These are phyloP conservation scores for Stephanodiscus triporus DNA, from an alignment of 108 stramenopile genomes.

Conservation along the genomic window DNA sequence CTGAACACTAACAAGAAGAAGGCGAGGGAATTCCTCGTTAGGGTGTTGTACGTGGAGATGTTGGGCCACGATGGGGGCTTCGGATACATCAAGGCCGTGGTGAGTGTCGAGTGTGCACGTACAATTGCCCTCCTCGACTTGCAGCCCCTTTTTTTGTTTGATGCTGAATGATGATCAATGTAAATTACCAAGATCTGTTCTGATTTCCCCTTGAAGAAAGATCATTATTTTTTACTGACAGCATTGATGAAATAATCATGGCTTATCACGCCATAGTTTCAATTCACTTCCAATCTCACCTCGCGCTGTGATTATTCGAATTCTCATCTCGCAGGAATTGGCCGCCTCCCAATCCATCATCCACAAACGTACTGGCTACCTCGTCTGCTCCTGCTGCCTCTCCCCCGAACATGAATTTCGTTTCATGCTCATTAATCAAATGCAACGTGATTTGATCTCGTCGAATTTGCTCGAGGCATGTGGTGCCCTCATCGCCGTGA, in stretches of 20 bases:
- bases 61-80: slow-evolving; percentile 98
- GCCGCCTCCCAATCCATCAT: slow-evolving; percentile 88
- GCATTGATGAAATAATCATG: background rate
- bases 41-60: slow-evolving; percentile 99
- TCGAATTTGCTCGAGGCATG: slow-evolving; percentile 91
- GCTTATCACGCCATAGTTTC: background rate
- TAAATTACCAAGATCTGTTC: slow-evolving; percentile 23
- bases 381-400: slow-evolving; percentile 91
- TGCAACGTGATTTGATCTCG: slow-evolving; percentile 95
- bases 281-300: background rate
- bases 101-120: slow-evolving; percentile 15
- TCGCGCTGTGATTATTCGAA: background rate
- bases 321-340: slow-evolving; percentile 63
- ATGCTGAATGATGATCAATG: slow-evolving; percentile 16
- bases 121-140: slow-evolving; percentile 4
- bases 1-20: slow-evolving; percentile 75
- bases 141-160: slow-evolving; percentile 9
- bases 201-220: slow-evolving; percentile 15
- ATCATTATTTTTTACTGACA: slow-evolving; percentile 18
- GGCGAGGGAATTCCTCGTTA: slow-evolving; percentile 97
- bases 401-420: slow-evolving; percentile 96
- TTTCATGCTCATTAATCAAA: slow-evolving; percentile 99
- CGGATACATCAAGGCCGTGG: slow-evolving; percentile 96
- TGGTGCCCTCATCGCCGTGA: slow-evolving; percentile 89
- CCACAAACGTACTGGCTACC: slow-evolving; percentile 96